A percentile compares a stretch with the other conserved stretches of the same genome.
phyloP scores from a whole-genome alignment of 352 stramenopile species.

The Phytophthora quininea region DNA sequence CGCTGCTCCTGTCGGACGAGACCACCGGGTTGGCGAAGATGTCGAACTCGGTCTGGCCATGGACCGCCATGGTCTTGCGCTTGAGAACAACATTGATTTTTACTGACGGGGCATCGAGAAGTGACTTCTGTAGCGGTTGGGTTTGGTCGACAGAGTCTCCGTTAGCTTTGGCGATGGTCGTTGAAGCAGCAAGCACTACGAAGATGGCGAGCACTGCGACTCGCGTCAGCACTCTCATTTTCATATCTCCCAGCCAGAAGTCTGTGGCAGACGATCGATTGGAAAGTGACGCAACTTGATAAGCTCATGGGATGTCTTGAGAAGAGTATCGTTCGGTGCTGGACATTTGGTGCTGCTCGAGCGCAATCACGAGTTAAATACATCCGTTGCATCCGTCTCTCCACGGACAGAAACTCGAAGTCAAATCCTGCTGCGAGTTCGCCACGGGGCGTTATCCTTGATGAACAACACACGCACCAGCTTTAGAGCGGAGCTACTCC shows the following conservation, averaged over 20 bases:
- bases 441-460: no score
- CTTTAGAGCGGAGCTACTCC: no score
- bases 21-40: slow-evolving; percentile 34
- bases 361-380: not conserved
- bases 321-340: not conserved
- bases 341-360: not conserved
- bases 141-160: no score
- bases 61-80: slow-evolving; percentile 31
- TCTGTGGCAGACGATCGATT: not conserved
- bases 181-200: not conserved
- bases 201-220: not conserved
- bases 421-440: no score
- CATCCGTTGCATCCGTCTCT: no score
- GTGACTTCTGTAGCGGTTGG: not conserved
- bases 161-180: not conserved
- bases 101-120: slow-evolving; percentile 27
- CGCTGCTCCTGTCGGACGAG: slow-evolving; percentile 4
- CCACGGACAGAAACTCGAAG: no score
- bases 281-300: not conserved
- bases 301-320: not conserved
- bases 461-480: no score
- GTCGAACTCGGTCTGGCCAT: slow-evolving; percentile 34
- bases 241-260: not conserved
- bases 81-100: slow-evolving; percentile 38
- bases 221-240: not conserved